These are phyloP conservation scores for Lipomyces chichibuensis DNA, from an alignment of 805 yeast genomes.

Conservation along the genomic window DNA sequence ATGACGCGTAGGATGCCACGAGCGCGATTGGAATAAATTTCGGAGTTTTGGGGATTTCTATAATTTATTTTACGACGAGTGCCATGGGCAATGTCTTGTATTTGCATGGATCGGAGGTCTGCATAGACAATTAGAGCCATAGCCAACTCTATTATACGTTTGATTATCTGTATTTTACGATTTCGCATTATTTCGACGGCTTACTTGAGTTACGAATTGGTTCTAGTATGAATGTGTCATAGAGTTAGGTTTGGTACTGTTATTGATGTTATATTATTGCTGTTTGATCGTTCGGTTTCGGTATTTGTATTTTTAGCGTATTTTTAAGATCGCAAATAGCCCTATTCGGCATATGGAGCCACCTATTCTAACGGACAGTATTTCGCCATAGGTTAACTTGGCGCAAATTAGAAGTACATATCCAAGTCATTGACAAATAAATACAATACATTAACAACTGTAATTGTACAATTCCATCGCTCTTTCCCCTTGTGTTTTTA, in stretches of 20 bases:
- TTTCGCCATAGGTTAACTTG: not conserved
- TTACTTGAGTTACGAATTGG: not conserved
- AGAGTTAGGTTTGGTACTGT: not conserved
- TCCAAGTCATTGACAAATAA: not conserved
- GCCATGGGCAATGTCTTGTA: not conserved
- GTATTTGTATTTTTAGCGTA: not conserved
- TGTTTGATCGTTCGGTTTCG: not conserved
- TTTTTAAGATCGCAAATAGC: not conserved
- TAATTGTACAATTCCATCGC: not conserved
- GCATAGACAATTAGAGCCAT: not conserved
- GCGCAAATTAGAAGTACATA: not conserved
- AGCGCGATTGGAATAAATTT: not conserved
- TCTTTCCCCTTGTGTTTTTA: slow-evolving; percentile 46
- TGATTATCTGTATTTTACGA: not conserved
- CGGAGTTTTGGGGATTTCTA: not conserved
- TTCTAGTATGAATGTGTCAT: not conserved
- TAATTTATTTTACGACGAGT: not conserved
- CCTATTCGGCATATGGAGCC: not conserved
- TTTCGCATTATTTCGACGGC: not conserved
- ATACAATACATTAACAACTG: not conserved
- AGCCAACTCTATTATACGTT: not conserved
- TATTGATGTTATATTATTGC: not conserved
- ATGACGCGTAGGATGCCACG: not conserved
- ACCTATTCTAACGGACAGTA: not conserved
- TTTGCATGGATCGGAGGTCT: not conserved